Evolutionary conservation across 169 alveolate species (phyloP), one percentile per base, ranked within the genome.

Genomic region (Cyclospora cayetanensis): DNA sequence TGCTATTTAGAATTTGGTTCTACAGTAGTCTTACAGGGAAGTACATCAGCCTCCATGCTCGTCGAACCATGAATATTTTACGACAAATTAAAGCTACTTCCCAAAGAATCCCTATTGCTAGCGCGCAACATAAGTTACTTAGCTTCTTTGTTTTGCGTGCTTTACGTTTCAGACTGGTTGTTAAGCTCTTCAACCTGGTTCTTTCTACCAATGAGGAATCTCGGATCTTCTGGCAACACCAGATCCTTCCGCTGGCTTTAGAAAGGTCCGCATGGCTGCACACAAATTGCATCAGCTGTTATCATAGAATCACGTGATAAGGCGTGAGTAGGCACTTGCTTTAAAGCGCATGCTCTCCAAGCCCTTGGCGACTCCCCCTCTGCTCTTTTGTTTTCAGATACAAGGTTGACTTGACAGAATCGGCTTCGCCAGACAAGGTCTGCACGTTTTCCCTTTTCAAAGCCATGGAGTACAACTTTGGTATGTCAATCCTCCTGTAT

Each of bases 381-480:
- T 35, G 5, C 2, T 31, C 20, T 53, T n/a, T 34, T 31, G 65
- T 27, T 35, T 41, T 5, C 82, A 89, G 93, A 37, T 90, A 74
- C 90, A 83, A 53, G 12, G 93, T 90, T 20, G 93, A 90, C 31
- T 52, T 90, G 27, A 53, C 72, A 27, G 90, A 65, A 5, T 25
- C 39, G 68, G 89, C 86, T 18, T 68, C 90, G 15, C 93, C 93
- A 35, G 66, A 42, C 35, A 77, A 31, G 43, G 93, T 90, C 35
- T 90, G 90, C 82, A 46, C 76, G 5, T 70, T n/a, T 34, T 90
- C 93, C 34, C 93, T 90, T 42, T 90, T 90, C 83, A 90, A 90
- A 60, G 93, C 93, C 35, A 90, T 90, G 93, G 93, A 90, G 43
- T 90, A 74, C 83, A 82, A 76, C 41, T 55, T 90, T 37, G 76